Evolutionary conservation across 2,329 filamentous ascomycete genomes (phyloP).

Genomic region (Allantophomopsis lycopodina): DNA sequence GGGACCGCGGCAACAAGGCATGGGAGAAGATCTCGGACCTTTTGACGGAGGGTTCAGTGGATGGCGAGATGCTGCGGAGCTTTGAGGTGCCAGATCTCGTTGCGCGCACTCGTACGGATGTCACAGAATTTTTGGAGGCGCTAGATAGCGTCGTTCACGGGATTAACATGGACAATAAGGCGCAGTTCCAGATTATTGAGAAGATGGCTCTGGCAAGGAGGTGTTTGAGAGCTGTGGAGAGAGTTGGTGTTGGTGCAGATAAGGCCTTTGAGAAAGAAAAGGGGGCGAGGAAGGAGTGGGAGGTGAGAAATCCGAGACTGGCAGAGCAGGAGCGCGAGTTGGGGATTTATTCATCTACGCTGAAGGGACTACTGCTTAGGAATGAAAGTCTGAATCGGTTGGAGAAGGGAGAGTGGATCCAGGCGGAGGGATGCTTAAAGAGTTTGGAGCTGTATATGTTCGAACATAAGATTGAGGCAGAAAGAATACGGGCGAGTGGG

Average conservation of each 20-base stretch:
- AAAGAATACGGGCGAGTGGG: background rate
- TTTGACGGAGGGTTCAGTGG: background rate
- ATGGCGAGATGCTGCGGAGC: too few species aligned
- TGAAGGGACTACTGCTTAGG: background rate
- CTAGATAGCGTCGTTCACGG: too few species aligned
- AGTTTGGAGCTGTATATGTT: slow-evolving; percentile 2
- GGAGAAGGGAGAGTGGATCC: slow-evolving; percentile 1
- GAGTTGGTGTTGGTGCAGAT: too few species aligned
- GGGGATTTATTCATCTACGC: background rate
- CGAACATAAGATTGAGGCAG: slow-evolving; percentile 2
- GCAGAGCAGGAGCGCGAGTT: background rate
- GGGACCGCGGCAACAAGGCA: background rate
- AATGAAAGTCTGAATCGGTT: background rate
- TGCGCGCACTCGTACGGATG: too few species aligned
- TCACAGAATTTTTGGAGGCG: too few species aligned
- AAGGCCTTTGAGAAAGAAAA: background rate
- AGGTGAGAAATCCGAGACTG: too few species aligned
- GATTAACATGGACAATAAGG: too few species aligned
- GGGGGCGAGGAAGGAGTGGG: background rate
- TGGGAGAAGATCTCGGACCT: background rate
- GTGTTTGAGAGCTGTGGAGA: too few species aligned
- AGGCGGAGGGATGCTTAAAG: slow-evolving; percentile 2
- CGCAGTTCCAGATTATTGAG: too few species aligned
- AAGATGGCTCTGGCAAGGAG: too few species aligned
- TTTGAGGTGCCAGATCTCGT: too few species aligned